These are phyloP conservation scores for Nannochloropsis granulata DNA, from an alignment of 108 stramenopile species.

Conservation along the genomic window DNA sequence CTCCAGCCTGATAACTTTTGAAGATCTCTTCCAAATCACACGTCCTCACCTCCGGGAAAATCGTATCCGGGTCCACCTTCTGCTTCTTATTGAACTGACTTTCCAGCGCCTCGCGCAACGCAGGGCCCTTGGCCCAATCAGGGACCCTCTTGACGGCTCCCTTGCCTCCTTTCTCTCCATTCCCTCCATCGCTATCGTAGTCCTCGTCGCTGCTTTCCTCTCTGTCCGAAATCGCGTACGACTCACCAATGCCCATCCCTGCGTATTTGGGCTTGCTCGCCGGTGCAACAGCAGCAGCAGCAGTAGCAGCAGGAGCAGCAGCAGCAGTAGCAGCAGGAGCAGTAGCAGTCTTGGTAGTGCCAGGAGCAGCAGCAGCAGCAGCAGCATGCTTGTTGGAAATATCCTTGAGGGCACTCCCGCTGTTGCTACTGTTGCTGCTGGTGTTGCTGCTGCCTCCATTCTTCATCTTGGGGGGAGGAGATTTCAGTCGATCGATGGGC, in stretches of 20 bases:
- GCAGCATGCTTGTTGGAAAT: background rate
- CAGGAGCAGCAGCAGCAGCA: background rate
- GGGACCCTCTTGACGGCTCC: conserved; percentile 12
- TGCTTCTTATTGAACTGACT: conserved; percentile 33
- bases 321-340: background rate
- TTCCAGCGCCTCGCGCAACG: conserved; percentile 36
- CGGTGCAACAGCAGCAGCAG: too few species aligned
- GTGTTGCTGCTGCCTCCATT: background rate
- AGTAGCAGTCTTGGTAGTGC: background rate
- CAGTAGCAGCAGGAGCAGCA: background rate
- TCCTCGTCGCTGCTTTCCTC: background rate
- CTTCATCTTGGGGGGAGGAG: background rate
- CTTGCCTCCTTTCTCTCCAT: background rate
- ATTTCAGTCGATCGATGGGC: background rate
- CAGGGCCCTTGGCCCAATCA: conserved; percentile 33
- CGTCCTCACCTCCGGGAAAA: conserved; percentile 38
- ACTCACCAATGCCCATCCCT: background rate
- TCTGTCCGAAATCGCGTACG: background rate
- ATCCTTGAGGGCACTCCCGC: background rate
- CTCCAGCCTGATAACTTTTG: conserved; percentile 2
- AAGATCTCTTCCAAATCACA: conserved; percentile 42
- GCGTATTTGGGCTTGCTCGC: background rate
- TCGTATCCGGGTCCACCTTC: conserved; percentile 39
- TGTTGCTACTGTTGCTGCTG: background rate
- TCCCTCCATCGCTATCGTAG: background rate